Conservation (phyloP, 331 rosid species). For the Quercus lobata region DNA sequence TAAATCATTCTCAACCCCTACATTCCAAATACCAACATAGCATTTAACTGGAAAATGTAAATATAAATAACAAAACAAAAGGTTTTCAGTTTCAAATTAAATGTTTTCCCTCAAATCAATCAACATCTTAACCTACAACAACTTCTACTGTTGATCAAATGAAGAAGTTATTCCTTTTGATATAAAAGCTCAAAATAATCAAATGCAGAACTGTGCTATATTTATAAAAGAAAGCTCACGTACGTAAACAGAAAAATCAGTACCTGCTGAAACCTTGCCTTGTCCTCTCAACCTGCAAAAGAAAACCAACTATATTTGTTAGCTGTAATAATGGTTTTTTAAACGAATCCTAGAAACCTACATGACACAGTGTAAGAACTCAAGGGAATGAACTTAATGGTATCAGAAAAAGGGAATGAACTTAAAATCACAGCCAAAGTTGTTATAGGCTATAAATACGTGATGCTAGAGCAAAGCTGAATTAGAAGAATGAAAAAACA, state of each 20-base stretch:
- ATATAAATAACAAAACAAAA: neutral
- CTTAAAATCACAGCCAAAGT: neutral
- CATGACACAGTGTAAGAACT: no score
- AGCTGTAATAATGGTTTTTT: no score
- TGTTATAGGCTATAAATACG: neutral
- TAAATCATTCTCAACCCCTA: neutral
- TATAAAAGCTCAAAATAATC: neutral
- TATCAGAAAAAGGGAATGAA: no score
- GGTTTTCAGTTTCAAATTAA: neutral
- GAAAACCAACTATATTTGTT: neutral
- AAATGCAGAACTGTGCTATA: neutral
- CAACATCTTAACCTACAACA: neutral
- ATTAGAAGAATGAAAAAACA: neutral
- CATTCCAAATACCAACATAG: neutral
- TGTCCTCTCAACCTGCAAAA: constrained; percentile 65
- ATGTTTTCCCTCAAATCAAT: neutral
- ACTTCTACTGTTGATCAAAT: neutral
- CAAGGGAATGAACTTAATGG: no score
- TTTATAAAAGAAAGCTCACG: constrained; percentile 2
- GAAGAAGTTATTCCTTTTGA: neutral
- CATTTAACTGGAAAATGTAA: neutral
- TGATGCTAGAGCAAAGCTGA: neutral
- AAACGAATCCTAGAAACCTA: no score
- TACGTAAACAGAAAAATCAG: constrained; percentile 9
- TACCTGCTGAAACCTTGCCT: constrained; percentile 83